phyloP scores from a whole-genome alignment of 75 land plant species.

The Picea glauca region DNA sequence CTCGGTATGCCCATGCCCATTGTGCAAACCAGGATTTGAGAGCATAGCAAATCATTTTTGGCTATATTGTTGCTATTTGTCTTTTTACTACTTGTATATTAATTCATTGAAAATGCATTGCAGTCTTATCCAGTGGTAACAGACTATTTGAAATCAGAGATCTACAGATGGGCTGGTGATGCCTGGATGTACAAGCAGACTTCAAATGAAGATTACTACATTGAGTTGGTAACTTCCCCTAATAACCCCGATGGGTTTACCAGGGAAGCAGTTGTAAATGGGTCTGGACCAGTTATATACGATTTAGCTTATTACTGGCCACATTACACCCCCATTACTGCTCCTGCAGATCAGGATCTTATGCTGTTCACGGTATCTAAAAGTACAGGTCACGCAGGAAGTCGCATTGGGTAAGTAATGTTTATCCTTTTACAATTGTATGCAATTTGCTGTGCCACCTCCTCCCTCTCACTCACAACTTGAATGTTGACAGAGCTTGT shows the following conservation, averaged over 20 bases:
- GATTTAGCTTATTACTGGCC: conserved; percentile 99
- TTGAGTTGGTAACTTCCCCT: conserved; percentile 90
- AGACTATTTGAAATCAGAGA: conserved; percentile 63
- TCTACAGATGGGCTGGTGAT: conserved; percentile 90
- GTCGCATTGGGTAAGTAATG: conserved; percentile 71
- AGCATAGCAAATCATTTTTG: too few relatives aligned
- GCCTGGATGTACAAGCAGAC: conserved; percentile 28
- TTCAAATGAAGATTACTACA: conserved; percentile 35
- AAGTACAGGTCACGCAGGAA: conserved; percentile 93
- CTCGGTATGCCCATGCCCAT: too few relatives aligned
- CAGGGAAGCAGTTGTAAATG: conserved; percentile 52
- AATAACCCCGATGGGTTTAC: conserved; percentile 86
- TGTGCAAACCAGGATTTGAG: too few relatives aligned
- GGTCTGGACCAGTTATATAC: conserved; percentile 55
- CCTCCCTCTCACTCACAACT: background rate
- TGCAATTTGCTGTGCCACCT: background rate
- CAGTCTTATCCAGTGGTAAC: conserved; percentile 80
- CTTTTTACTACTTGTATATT: conserved; percentile 19
- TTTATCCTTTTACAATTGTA: background rate
- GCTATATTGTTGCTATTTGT: too few relatives aligned
- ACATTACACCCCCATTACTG: conserved; percentile 84
- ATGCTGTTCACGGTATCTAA: conserved; percentile 95
- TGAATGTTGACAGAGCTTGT: background rate
- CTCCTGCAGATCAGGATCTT: conserved; percentile 73
- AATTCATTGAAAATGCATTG: background rate